A percentile compares a stretch with the other conserved stretches of the same genome.
Conservation (phyloP, 768 basidiomycete species). For the Tephrocybe sp. region DNA sequence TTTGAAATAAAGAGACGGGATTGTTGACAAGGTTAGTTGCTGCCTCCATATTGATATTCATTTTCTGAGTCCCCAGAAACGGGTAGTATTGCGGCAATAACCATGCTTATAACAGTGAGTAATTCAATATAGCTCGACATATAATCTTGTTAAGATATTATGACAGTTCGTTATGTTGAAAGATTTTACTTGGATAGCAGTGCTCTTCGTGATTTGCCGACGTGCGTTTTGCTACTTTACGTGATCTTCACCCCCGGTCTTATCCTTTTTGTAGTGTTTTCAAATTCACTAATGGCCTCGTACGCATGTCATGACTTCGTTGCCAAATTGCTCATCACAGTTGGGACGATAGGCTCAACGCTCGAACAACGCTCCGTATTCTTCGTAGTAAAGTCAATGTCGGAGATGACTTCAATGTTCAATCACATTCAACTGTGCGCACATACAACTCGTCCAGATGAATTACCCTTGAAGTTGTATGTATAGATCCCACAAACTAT, state of each 20-base stretch:
- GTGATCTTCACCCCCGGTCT: background rate
- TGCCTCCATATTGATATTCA: background rate
- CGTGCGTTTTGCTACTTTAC: background rate
- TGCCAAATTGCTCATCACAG: background rate
- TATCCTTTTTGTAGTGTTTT: background rate
- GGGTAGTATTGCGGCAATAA: background rate
- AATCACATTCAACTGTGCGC: background rate
- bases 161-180: background rate
- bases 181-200: background rate
- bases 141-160: background rate
- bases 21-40: background rate
- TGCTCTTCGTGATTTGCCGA: background rate
- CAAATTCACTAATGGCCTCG: conserved; percentile 2
- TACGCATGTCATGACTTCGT: background rate
- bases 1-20: background rate
- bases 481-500: background rate
- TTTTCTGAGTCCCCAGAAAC: too few species aligned
- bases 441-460: too few species aligned
- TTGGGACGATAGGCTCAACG: background rate
- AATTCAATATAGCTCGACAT: background rate
- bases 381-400: background rate
- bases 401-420: background rate
- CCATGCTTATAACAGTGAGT: background rate
- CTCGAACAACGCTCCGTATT: background rate
- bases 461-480: background rate